phyloP scores from a whole-genome alignment of 1,284 basidiomycete genomes.

The Melampsora larici-populina region DNA sequence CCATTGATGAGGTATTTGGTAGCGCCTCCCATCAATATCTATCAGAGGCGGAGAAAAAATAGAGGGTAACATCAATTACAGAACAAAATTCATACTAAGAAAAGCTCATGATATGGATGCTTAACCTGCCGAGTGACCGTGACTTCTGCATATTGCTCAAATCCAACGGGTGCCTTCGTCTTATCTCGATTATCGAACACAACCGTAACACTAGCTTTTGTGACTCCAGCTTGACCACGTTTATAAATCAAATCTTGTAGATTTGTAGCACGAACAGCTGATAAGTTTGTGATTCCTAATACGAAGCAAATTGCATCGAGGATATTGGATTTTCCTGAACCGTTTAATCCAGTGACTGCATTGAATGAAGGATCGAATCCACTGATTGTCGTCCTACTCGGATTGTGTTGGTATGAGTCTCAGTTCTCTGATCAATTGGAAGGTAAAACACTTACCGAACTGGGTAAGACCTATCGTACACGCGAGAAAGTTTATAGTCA shows the following conservation, averaged over 20 bases:
- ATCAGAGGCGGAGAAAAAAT: neutral
- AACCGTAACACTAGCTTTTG: conserved; percentile 96
- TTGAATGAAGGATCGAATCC: conserved; percentile 57
- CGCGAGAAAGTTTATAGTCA: no score
- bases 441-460: conserved; percentile 27
- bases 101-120: conserved; percentile 13
- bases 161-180: conserved; percentile 77
- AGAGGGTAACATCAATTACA: neutral
- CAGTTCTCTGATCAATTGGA: neutral
- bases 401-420: neutral
- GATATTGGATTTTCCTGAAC: conserved; percentile 86
- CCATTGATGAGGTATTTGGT: conserved; percentile 98
- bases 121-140: conserved; percentile 91
- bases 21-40: conserved; percentile 88
- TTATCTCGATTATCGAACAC: conserved; percentile 98
- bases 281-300: conserved; percentile 91
- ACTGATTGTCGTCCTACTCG: conserved; percentile 54
- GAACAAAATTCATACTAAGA: neutral
- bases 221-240: conserved; percentile 93
- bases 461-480: conserved; percentile 21
- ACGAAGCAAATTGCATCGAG: conserved; percentile 97
- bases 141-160: conserved; percentile 79
- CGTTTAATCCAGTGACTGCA: conserved; percentile 57
- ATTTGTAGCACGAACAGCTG: conserved; percentile 87
- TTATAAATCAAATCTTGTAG: conserved; percentile 97